Evolutionary conservation across 2,329 filamentous ascomycete genomes (phyloP).

Genomic region (Bipolaris gigantea): DNA sequence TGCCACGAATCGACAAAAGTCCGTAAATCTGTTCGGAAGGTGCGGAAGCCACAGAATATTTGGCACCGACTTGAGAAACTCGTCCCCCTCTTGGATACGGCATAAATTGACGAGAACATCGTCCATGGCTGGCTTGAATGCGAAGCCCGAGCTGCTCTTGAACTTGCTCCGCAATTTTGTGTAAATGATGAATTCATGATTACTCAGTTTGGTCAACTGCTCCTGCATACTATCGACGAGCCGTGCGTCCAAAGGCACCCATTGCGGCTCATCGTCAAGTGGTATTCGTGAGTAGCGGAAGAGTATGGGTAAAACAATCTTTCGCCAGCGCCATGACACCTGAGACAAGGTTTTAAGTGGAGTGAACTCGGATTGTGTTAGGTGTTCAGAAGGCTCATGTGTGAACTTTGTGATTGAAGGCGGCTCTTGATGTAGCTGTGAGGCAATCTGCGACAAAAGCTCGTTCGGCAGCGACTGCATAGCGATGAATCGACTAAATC

Average conservation of each 20-base stretch:
- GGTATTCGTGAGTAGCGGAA: constrained; percentile 35
- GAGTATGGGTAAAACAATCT: constrained; percentile 36
- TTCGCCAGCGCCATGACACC: constrained; percentile 39
- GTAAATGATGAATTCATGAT: constrained; percentile 40
- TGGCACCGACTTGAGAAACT: constrained; percentile 29
- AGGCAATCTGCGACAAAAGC: constrained; percentile 40
- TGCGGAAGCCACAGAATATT: constrained; percentile 38
- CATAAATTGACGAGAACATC: constrained; percentile 40
- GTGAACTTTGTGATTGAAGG: constrained; percentile 39
- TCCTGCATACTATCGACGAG: constrained; percentile 40
- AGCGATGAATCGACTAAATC: not conserved
- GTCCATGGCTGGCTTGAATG: constrained; percentile 37
- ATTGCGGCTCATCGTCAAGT: constrained; percentile 35
- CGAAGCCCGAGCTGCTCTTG: constrained; percentile 34
- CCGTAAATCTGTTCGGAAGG: constrained; percentile 26
- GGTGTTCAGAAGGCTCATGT: constrained; percentile 33
- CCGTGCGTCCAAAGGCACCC: constrained; percentile 40
- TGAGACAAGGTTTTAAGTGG: constrained; percentile 38
- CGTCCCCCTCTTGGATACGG: constrained; percentile 35
- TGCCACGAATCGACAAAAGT: constrained; percentile 24
- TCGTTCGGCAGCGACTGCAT: constrained; percentile 43
- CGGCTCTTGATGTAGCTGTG: constrained; percentile 33
- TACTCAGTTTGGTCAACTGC: constrained; percentile 34
- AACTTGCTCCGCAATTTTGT: constrained; percentile 38
- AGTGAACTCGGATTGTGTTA: constrained; percentile 26